Evolutionary conservation across 2,329 filamentous ascomycete species (phyloP), one percentile per base, ranked within the genome.

Genomic region (Hymenoscyphus linearis): DNA sequence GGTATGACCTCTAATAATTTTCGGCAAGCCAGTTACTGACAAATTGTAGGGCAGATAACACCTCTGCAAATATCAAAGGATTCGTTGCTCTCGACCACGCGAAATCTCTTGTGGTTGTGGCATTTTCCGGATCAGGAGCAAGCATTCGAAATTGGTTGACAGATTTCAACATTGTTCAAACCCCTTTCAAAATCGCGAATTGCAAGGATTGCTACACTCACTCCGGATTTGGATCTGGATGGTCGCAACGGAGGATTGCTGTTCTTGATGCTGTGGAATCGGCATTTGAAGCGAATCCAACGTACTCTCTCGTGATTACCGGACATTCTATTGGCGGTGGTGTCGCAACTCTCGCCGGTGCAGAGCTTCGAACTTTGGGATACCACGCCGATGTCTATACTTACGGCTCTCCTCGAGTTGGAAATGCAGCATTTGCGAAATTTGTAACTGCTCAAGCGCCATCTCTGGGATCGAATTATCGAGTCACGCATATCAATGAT

Each of bases 401-500:
- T 1, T 73, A 67, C 44, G 72, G 72, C 2, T 68, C 69, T 9
- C 72, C 71, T 9, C 66, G 71, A 0, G 64, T 73, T 18, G 71
- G 71, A 5, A 73, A 74, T 57, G 50, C 59, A 3, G 64, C 60
- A 2, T 66, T 72, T 26, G 69, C 68, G 22, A 60, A 60, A 1
- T 72, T 68, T 40, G 67, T 73, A 25, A 67, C 65, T 2, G 50
- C 52, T 2, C 64, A 68, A 18, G 50, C 59, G 27, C 52, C 57
- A 10, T 31, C 27, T 18, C 6, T 55, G 12, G 82, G 82, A 2
- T 76, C 76, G 57, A 70, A 70, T 58, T 87, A 79, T 75, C 84
- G 88, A 64, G 77, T 90, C 60, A 90, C 88, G 2, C 87, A 91
- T 74, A 74, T 74, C 31, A 76, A 82, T 67, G 89, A 92, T 72